Percentiles rank a stretch among this genome's conserved stretches.
These are phyloP conservation scores for Chlorella ohadii DNA, from an alignment of 139 green algal species.

Conservation along the genomic window DNA sequence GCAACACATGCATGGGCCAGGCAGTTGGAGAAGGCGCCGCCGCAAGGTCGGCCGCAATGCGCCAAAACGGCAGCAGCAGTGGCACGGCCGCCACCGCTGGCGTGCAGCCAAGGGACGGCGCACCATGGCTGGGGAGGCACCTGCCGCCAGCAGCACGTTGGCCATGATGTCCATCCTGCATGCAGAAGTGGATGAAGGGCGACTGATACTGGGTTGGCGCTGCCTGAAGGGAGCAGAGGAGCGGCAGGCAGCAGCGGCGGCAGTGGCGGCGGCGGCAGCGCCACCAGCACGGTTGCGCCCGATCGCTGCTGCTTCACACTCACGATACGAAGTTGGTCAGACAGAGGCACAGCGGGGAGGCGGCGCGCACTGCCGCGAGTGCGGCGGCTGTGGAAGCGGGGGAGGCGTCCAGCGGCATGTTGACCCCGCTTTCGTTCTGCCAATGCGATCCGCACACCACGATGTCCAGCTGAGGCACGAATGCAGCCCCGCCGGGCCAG, in stretches of 20 bases:
- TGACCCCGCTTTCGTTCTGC: no score
- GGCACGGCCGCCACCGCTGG: background rate
- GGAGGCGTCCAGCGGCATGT: background rate
- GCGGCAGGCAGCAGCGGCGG: background rate
- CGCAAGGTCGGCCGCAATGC: background rate
- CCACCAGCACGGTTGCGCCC: background rate
- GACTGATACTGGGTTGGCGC: no score
- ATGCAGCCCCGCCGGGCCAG: no score
- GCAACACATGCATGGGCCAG: background rate
- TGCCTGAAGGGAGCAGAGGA: background rate
- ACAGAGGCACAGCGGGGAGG: slow-evolving; percentile 66
- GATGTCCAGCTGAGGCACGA: no score
- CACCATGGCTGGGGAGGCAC: slow-evolving; percentile 84
- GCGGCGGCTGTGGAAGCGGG: background rate
- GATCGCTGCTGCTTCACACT: background rate
- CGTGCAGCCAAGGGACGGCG: background rate
- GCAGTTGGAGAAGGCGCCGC: background rate
- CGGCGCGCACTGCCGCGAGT: background rate
- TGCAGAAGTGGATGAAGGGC: no score
- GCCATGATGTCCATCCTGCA: slow-evolving; percentile 79
- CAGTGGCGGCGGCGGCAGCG: background rate
- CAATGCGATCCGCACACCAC: no score
- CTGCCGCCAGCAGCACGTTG: slow-evolving; percentile 79
- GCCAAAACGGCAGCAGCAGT: background rate
- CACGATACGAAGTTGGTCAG: slow-evolving; percentile 81